Conservation (phyloP, 1,284 basidiomycete species). For the Microbotryum violaceum region DNA sequence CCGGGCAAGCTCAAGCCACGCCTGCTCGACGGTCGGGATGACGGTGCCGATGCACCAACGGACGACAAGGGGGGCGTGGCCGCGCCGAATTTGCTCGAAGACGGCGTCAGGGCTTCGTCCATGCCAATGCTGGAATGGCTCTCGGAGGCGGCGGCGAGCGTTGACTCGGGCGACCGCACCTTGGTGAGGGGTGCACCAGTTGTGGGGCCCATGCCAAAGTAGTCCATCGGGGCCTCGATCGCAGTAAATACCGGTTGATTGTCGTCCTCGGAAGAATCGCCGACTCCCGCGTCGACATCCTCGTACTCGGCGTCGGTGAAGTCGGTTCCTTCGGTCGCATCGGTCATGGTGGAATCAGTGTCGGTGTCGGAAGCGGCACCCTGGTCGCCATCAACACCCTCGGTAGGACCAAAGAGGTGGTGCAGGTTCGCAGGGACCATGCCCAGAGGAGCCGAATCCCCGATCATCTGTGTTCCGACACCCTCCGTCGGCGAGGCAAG, state of each 20-base stretch:
- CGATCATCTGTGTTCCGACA: constrained; percentile 56
- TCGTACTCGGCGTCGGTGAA: constrained; percentile 55
- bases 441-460: constrained; percentile 11
- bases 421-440: constrained; percentile 1
- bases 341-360: background rate
- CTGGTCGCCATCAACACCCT: too few relatives aligned
- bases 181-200: constrained; percentile 4
- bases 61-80: background rate
- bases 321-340: background rate
- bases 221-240: constrained; percentile 13
- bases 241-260: constrained; percentile 16
- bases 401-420: background rate
- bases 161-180: constrained; percentile 28
- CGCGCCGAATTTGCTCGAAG: background rate
- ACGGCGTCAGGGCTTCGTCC: constrained; percentile 2
- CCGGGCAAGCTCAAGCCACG: constrained; percentile 22
- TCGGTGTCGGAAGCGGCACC: background rate
- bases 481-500: constrained; percentile 80
- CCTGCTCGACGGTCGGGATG: background rate
- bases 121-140: too few relatives aligned
- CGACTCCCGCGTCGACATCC: constrained; percentile 42
- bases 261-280: constrained; percentile 37
- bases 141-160: background rate
- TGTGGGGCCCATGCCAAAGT: constrained; percentile 7
- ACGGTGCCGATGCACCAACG: background rate